Evolutionary conservation across 345 rosid genomes (phyloP), one percentile per base, ranked within the genome.

Genomic region (Theobroma cacao): DNA sequence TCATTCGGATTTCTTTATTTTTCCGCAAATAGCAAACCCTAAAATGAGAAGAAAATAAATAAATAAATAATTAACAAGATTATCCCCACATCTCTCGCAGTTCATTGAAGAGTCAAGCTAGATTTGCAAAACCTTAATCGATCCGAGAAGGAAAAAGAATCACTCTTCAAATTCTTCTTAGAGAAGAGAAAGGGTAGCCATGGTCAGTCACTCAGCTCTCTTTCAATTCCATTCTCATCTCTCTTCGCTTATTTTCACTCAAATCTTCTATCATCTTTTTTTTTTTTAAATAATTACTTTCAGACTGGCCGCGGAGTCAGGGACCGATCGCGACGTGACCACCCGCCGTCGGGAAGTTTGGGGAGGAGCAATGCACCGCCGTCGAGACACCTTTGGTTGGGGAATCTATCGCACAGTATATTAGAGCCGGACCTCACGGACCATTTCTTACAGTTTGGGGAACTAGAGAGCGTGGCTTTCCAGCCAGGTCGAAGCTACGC

Each of bases 361-460:
- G 85, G 84, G 68, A 82, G 87, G 60, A 73, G 85, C 43, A 83
- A 85, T 68, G 84, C 87, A 41, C 94, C 92, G 36, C 97, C 98
- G 55, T 93, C 98, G 74, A 87, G 99, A 59, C 98, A 95, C 83
- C 88, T 95, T 11, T 95, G 98, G 98, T 91, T 95, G 3, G 99
- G 99, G 34, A 95, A 95, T 84, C 82, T 95, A 75, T 86, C 98
- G 28, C 97, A 90, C 43, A 79, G 82, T 72, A 79, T 95, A 72
- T 33, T 75, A 1, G 96, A 92, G 78, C 75, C 53, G 36, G 94
- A 93, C 38, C 80, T 95, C 53, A 67, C 90, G 28, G 85, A 81
- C 12, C 85, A 80, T 14, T 90, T 95, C 47, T 2, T 84, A 67
- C 87, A 81, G 71, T 95, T 85, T 55, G 98, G 99, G 3, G 98